These are phyloP conservation scores for Raddia guianensis DNA, from an alignment of 176 grass and related monocot species.

Conservation along the genomic window DNA sequence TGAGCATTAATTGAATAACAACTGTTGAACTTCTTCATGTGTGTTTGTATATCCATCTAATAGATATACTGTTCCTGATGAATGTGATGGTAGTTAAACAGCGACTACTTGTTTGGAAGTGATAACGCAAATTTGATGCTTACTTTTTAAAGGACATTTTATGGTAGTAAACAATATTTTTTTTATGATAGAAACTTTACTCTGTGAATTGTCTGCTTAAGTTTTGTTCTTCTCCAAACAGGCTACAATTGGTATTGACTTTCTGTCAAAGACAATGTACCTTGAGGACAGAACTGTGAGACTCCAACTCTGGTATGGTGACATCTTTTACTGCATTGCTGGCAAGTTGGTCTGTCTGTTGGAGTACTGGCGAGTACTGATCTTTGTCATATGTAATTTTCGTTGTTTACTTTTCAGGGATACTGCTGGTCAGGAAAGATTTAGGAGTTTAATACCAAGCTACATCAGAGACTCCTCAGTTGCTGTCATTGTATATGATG, in stretches of 20 bases:
- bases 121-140: neutral
- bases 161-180: neutral
- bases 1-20: neutral
- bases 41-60: neutral
- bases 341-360: neutral
- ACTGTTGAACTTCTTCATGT: neutral
- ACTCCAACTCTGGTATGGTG: slow-evolving; percentile 86
- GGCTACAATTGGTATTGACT: slow-evolving; percentile 98
- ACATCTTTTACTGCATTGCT: neutral
- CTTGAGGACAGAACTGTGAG: slow-evolving; percentile 95
- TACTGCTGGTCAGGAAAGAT: slow-evolving; percentile 96
- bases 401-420: slow-evolving; percentile 62
- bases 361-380: neutral
- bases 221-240: slow-evolving; percentile 45
- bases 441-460: slow-evolving; percentile 96
- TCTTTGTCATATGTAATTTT: slow-evolving; percentile 9
- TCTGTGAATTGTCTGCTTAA: neutral
- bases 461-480: slow-evolving; percentile 98
- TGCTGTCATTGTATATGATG: slow-evolving; percentile 95
- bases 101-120: neutral
- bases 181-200: neutral
- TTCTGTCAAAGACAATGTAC: slow-evolving; percentile 96
- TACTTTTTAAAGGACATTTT: neutral
- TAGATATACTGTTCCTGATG: neutral
- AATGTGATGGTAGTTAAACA: neutral